A percentile compares a stretch with the other conserved stretches of the same genome.
Conservation (phyloP, 2,329 filamentous ascomycete species). For the Talaromyces sp. region DNA sequence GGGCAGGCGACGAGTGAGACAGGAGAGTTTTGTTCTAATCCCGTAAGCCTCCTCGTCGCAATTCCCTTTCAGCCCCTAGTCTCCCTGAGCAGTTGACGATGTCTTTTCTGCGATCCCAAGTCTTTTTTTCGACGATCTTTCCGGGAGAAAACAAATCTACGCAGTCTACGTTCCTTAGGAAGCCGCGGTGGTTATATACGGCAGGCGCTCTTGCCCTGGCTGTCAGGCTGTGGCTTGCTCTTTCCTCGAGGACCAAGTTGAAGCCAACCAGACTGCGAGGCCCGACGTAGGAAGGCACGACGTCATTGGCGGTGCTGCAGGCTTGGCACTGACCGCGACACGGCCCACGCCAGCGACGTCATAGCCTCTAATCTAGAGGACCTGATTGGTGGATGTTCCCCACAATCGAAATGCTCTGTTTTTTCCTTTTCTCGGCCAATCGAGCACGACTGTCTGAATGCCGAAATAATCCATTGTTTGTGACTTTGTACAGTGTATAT, state of each 20-base stretch:
- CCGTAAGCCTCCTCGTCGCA: neutral
- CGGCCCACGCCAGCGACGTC: slow-evolving; percentile 6
- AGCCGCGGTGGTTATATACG: slow-evolving; percentile 4
- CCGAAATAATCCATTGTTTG: no score
- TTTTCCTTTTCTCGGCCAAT: slow-evolving; percentile 3
- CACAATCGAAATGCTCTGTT: neutral
- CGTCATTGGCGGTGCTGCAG: slow-evolving; percentile 13
- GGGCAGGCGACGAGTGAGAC: slow-evolving; percentile 3
- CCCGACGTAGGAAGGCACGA: slow-evolving; percentile 12
- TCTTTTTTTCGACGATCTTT: neutral
- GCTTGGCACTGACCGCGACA: slow-evolving; percentile 13
- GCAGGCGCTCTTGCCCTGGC: slow-evolving; percentile 14
- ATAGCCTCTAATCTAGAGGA: neutral
- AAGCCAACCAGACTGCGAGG: neutral
- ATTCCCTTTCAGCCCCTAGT: neutral
- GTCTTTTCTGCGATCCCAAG: no score
- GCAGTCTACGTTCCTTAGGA: slow-evolving; percentile 3
- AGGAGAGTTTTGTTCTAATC: slow-evolving; percentile 1
- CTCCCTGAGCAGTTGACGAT: neutral
- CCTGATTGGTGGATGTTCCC: neutral
- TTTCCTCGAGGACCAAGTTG: slow-evolving; percentile 8
- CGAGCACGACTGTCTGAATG: neutral
- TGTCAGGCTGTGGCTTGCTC: slow-evolving; percentile 7
- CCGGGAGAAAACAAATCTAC: neutral
- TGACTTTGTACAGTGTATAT: no score